A percentile compares a stretch with the other conserved stretches of the same genome.
phyloP scores from a whole-genome alignment of 768 basidiomycete genomes.

The Cystobasidium ongulense region DNA sequence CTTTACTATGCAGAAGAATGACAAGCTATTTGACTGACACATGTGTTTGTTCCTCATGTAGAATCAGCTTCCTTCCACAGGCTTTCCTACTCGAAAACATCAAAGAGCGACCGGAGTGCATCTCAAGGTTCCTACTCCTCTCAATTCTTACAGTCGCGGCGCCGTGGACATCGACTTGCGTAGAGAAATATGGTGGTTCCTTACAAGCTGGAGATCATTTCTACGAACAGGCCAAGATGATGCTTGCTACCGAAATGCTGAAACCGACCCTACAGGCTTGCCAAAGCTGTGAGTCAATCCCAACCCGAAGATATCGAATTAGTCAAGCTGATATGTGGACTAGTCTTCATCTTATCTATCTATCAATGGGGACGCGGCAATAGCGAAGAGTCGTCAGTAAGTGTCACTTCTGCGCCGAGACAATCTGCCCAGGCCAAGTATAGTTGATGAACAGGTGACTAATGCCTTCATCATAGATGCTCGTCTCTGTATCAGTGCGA shows the following conservation, averaged over 20 bases:
- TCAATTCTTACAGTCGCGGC: not conserved
- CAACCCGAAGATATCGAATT: not conserved
- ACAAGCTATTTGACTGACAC: not conserved
- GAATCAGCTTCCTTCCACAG: slow-evolving; percentile 6
- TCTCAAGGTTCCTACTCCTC: not conserved
- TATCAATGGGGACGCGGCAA: slow-evolving; percentile 5
- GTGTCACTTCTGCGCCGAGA: no score
- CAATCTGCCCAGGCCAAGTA: no score
- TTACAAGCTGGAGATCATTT: not conserved
- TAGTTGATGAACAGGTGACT: not conserved
- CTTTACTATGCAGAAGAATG: not conserved
- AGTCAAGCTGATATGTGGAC: not conserved
- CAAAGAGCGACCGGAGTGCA: slow-evolving; percentile 12
- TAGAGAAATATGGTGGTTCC: not conserved
- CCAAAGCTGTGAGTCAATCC: slow-evolving; percentile 1
- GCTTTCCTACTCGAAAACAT: slow-evolving; percentile 2
- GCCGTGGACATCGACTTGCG: not conserved
- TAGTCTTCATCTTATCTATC: slow-evolving; percentile 6
- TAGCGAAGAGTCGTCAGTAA: slow-evolving; percentile 5
- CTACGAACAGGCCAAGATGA: not conserved
- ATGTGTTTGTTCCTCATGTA: not conserved
- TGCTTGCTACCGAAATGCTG: slow-evolving; percentile 3
- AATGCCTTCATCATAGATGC: not conserved
- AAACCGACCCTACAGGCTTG: not conserved
- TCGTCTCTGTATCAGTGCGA: not conserved